phyloP scores from a whole-genome alignment of 1,139 yeast genomes.

The Sugiyamaella castrensis region DNA sequence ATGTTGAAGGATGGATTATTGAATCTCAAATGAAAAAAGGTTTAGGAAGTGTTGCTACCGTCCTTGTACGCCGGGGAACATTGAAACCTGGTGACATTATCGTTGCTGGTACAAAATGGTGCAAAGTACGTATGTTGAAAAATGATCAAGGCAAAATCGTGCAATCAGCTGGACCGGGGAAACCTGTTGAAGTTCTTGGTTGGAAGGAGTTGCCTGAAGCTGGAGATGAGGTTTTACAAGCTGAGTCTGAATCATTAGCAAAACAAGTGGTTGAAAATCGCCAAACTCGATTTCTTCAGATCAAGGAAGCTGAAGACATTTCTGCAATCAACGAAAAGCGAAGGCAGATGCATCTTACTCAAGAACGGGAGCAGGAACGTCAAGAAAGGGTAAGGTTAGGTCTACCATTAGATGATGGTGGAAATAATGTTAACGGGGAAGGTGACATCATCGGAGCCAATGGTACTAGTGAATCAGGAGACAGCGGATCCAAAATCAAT shows the following conservation, averaged over 20 bases:
- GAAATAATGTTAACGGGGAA: slow-evolving; percentile 30
- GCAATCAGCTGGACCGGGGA: slow-evolving; percentile 76
- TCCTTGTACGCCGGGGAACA: slow-evolving; percentile 76
- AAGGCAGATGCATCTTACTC: slow-evolving; percentile 46
- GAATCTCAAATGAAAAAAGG: slow-evolving; percentile 85
- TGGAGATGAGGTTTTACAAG: slow-evolving; percentile 82
- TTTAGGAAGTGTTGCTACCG: slow-evolving; percentile 82
- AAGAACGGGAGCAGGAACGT: slow-evolving; percentile 32
- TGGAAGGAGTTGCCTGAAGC: slow-evolving; percentile 94
- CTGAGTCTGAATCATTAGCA: slow-evolving; percentile 68
- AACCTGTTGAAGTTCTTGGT: slow-evolving; percentile 89
- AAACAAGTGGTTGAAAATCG: slow-evolving; percentile 72
- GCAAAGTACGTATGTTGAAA: slow-evolving; percentile 79
- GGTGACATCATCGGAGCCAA: slow-evolving; percentile 28
- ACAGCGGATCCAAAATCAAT: slow-evolving; percentile 41
- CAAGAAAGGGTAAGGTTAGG: slow-evolving; percentile 37
- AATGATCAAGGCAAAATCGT: slow-evolving; percentile 69
- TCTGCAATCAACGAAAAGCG: slow-evolving; percentile 62
- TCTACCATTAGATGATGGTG: slow-evolving; percentile 31
- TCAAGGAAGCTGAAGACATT: slow-evolving; percentile 63
- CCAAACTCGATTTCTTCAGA: slow-evolving; percentile 51
- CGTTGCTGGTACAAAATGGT: slow-evolving; percentile 83
- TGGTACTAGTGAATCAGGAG: slow-evolving; percentile 27
- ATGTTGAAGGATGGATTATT: slow-evolving; percentile 83
- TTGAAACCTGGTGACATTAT: slow-evolving; percentile 65